Percentiles rank a stretch among this genome's conserved stretches.
phyloP scores from a whole-genome alignment of 2,329 filamentous ascomycete genomes.

The Alternaria triticina region DNA sequence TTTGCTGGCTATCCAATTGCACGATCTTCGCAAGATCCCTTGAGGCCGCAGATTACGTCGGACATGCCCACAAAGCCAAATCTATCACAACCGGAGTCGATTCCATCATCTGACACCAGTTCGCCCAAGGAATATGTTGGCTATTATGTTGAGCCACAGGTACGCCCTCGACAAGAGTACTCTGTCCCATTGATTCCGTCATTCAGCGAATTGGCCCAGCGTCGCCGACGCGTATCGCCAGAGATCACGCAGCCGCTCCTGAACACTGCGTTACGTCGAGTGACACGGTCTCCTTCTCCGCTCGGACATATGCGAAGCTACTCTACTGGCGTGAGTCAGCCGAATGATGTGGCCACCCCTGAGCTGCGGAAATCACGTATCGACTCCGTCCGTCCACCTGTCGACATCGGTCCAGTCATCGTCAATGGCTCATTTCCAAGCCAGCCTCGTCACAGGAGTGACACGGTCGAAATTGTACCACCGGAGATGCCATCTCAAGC shows the following conservation, averaged over 20 bases:
- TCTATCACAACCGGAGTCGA: slow-evolving; percentile 26
- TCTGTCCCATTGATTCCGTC: slow-evolving; percentile 44
- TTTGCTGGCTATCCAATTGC: slow-evolving; percentile 45
- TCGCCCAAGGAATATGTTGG: slow-evolving; percentile 59
- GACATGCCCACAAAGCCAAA: slow-evolving; percentile 32
- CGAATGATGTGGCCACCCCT: slow-evolving; percentile 5
- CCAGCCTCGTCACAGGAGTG: slow-evolving; percentile 32
- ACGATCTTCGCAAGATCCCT: slow-evolving; percentile 41
- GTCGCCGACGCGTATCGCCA: slow-evolving; percentile 51
- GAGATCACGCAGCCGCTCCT: slow-evolving; percentile 50
- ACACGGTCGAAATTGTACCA: slow-evolving; percentile 31
- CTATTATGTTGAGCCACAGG: slow-evolving; percentile 54
- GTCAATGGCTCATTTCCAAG: slow-evolving; percentile 50
- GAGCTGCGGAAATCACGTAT: slow-evolving; percentile 36
- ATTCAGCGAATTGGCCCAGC: slow-evolving; percentile 50
- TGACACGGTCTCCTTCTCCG: slow-evolving; percentile 56
- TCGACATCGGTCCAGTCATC: slow-evolving; percentile 46
- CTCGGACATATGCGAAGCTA: slow-evolving; percentile 53
- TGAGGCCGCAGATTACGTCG: slow-evolving; percentile 21
- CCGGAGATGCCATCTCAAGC: slow-evolving; percentile 24
- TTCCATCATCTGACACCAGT: slow-evolving; percentile 35
- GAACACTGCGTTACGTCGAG: slow-evolving; percentile 43
- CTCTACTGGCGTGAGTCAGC: slow-evolving; percentile 37
- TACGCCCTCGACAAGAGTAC: slow-evolving; percentile 49
- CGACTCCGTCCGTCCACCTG: slow-evolving; percentile 35